phyloP scores from a whole-genome alignment of 2,329 filamentous ascomycete genomes.

The Ceratocystis smalleyi region DNA sequence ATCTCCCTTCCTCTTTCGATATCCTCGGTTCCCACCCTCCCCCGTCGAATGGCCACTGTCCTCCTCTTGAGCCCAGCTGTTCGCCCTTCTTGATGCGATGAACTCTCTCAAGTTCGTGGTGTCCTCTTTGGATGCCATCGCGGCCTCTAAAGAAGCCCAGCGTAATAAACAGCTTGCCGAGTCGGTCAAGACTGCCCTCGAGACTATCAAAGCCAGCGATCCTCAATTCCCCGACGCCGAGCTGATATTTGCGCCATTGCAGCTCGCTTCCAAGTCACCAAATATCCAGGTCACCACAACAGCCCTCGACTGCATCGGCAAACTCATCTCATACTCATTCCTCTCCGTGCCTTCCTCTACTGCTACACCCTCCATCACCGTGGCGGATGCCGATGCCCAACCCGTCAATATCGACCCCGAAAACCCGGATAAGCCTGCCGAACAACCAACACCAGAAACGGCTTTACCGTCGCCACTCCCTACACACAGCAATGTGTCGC shows the following conservation, averaged over 20 bases:
- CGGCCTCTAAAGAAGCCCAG: constrained; percentile 76
- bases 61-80: background rate
- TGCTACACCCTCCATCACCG: background rate
- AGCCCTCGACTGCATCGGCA: constrained; percentile 93
- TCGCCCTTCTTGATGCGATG: constrained; percentile 30
- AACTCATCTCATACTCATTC: constrained; percentile 97
- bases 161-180: constrained; percentile 74
- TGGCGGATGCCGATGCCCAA: constrained; percentile 2
- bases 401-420: background rate
- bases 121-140: constrained; percentile 82
- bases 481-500: constrained; percentile 36
- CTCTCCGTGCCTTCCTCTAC: constrained; percentile 47
- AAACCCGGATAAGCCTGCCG: background rate
- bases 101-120: constrained; percentile 94
- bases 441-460: constrained; percentile 32
- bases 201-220: constrained; percentile 74
- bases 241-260: constrained; percentile 76
- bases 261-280: constrained; percentile 73
- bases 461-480: constrained; percentile 17
- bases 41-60: constrained; percentile 3
- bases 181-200: constrained; percentile 63
- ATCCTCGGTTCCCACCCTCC: background rate
- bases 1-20: background rate
- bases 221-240: constrained; percentile 74
- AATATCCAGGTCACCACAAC: constrained; percentile 77